Percentiles rank a stretch among this genome's conserved stretches.
Conservation (phyloP, 2,329 filamentous ascomycete species). For the Salinomyces thailandicus region DNA sequence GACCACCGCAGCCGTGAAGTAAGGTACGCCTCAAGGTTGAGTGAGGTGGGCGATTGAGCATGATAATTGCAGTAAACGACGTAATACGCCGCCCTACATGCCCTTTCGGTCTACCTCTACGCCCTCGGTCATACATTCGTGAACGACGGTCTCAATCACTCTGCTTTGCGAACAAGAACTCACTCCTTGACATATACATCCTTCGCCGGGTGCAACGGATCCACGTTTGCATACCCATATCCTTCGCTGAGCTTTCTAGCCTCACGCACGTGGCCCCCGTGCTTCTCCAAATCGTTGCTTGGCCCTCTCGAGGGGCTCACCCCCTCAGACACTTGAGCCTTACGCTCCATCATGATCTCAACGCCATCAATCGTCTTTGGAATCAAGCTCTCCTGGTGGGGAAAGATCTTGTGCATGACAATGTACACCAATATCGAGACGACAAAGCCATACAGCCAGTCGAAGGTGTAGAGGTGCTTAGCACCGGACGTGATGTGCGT, state of each 20-base stretch:
- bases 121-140: too few species aligned
- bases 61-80: too few species aligned
- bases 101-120: too few species aligned
- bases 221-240: slow-evolving; percentile 5
- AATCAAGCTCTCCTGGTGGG: slow-evolving; percentile 39
- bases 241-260: slow-evolving; percentile 2
- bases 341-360: slow-evolving; percentile 1
- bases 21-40: too few species aligned
- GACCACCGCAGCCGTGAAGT: too few species aligned
- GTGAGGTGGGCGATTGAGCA: too few species aligned
- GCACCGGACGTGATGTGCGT: slow-evolving; percentile 6
- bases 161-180: too few species aligned
- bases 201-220: slow-evolving; percentile 3
- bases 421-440: slow-evolving; percentile 48
- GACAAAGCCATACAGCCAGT: slow-evolving; percentile 54
- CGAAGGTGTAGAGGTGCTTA: slow-evolving; percentile 37
- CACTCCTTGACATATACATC: slow-evolving; percentile 2
- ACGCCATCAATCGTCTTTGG: slow-evolving; percentile 22
- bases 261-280: slow-evolving; percentile 3
- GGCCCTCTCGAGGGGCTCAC: not conserved
- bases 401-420: slow-evolving; percentile 36
- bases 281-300: slow-evolving; percentile 5
- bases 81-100: too few species aligned
- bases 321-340: not conserved
- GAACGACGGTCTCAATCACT: too few species aligned